Evolutionary conservation across 257 asterid species (phyloP).

Genomic region (Solanum chilense): DNA sequence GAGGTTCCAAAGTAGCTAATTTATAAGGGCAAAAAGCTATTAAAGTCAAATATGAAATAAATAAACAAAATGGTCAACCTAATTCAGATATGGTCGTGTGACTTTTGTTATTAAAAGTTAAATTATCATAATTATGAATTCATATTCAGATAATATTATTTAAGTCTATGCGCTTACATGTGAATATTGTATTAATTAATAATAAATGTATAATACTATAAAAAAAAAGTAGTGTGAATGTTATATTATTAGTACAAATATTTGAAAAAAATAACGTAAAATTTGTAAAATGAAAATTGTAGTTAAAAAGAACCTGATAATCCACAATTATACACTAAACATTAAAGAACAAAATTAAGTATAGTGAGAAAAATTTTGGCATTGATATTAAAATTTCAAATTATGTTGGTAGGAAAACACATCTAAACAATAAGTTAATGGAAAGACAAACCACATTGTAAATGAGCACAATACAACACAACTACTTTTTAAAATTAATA

Average conservation of each 20-base stretch:
- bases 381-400: background rate
- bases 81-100: background rate
- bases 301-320: no score
- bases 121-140: no score
- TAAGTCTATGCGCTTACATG: background rate
- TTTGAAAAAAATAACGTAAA: no score
- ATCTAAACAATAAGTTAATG: background rate
- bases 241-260: no score
- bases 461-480: no score
- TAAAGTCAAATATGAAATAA: background rate
- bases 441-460: background rate
- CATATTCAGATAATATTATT: background rate
- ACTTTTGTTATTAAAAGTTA: no score
- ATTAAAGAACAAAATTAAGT: no score
- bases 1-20: background rate
- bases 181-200: background rate
- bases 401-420: background rate
- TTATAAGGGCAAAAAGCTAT: background rate
- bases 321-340: no score
- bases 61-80: background rate
- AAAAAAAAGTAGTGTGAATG: no score
- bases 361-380: background rate
- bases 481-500: background rate
- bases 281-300: no score
- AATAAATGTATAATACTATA: no score